Evolutionary conservation across 805 yeast genomes (phyloP), one percentile per base, ranked within the genome.

Genomic region (Lipomyces orientalis): DNA sequence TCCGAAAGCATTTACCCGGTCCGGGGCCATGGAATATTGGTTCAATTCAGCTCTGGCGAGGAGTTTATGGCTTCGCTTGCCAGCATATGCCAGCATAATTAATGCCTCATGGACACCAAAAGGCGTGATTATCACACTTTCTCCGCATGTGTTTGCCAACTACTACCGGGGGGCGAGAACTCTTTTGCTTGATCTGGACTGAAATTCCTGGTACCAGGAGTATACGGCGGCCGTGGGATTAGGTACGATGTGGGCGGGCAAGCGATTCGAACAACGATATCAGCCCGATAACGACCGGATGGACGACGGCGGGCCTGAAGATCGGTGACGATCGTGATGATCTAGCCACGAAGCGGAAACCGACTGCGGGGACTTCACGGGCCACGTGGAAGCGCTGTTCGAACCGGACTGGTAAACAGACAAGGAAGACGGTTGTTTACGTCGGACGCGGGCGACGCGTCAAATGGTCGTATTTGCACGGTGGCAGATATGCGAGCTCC

Each of bases 251-350:
- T 7, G 22, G 49, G 22, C 9, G 16, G 43, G 43, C 16, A 12
- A 16, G 16, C 16, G 10, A 12, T 37, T 14, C 43, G 43, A 37
- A 37, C 49, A 43, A 43, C 14, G 43, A 37, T 37, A 0, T 43
- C 4, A n/a, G 49, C 49, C n/a, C 49, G 22, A 16, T 43, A 43
- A 43, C 49, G 22, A 43, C 19, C 49, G 49, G 22, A 43, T n/a
- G 4, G 49, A 43, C 22, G 49, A 43, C 49, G 29, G 9, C 8
- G 22, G 25, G 22, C 49, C 49, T 43, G 49, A 43, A 16, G 49
- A 43, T 43, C 49, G 9, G 49, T n/a, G 49, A n/a, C 49, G 49
- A 43, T 43, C 49, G 22, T 43, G 49, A 43, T 43, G 49, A 43
- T 37, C 43, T 12, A n/a, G 22, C 49, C 7, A 19, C 22, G 49